Evolutionary conservation across 164 flowering plant genomes (phyloP).

Genomic region (Vitis riparia): DNA sequence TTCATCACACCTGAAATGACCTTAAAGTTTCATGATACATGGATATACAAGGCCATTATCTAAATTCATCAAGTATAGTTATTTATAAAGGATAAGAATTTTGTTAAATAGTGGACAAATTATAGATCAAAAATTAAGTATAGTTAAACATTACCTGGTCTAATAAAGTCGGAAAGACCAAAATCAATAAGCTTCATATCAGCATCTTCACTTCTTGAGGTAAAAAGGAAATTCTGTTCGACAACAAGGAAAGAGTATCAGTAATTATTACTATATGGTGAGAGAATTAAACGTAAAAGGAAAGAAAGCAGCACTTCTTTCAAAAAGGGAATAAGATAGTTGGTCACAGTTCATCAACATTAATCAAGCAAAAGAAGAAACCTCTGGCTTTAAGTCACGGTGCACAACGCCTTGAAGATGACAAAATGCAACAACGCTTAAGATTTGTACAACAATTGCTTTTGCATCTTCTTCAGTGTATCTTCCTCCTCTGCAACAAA

Average conservation of each 20-base stretch:
- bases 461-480: slow-evolving; percentile 84
- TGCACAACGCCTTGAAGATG: slow-evolving; percentile 96
- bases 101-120: background rate
- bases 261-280: background rate
- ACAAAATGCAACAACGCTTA: slow-evolving; percentile 82
- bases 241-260: slow-evolving; percentile 12
- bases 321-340: background rate
- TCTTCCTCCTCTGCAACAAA: slow-evolving; percentile 66
- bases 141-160: slow-evolving; percentile 58
- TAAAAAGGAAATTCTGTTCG: slow-evolving; percentile 92
- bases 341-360: background rate
- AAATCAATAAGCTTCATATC: slow-evolving; percentile 96
- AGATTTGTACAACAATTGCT: slow-evolving; percentile 62
- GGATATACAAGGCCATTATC: background rate
- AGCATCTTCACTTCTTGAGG: slow-evolving; percentile 80
- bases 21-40: no score
- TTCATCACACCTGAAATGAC: no score
- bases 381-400: slow-evolving; percentile 94
- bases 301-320: background rate
- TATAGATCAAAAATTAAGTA: background rate
- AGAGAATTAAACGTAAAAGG: background rate
- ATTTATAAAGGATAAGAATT: background rate
- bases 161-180: slow-evolving; percentile 94
- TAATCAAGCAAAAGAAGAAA: slow-evolving; percentile 15
- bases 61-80: no score